A percentile compares a stretch with the other conserved stretches of the same genome.
Evolutionary conservation across 179 eudicot species (phyloP).

Genomic region (Silene coronaria): DNA sequence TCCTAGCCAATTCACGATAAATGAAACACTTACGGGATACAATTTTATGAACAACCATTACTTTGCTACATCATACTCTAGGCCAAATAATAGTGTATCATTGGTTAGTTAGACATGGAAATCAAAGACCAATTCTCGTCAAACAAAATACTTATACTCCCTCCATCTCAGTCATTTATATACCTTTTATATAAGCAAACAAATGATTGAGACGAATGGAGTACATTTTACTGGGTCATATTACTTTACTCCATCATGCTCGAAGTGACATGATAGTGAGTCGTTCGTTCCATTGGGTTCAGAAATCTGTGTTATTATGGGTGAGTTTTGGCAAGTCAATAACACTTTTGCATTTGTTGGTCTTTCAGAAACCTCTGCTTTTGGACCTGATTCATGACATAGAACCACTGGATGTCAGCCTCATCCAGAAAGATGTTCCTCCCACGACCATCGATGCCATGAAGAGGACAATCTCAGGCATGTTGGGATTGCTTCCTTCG

Average conservation of each 20-base stretch:
- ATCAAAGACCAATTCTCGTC: too few species aligned
- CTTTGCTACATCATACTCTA: too few species aligned
- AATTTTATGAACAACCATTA: too few species aligned
- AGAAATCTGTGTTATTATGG: neutral
- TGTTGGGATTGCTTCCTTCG: constrained; percentile 92
- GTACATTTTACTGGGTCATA: neutral
- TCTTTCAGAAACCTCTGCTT: constrained; percentile 63
- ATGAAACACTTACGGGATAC: too few species aligned
- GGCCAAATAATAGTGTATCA: too few species aligned
- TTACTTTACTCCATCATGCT: neutral
- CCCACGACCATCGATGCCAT: constrained; percentile 84
- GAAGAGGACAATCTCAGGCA: constrained; percentile 95
- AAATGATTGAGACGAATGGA: neutral
- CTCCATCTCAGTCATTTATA: too few species aligned
- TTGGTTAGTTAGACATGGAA: too few species aligned
- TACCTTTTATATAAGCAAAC: neutral
- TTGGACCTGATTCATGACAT: constrained; percentile 76
- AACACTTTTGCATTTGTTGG: neutral
- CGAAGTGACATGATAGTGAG: neutral
- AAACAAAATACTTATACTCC: too few species aligned
- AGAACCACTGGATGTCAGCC: constrained; percentile 88
- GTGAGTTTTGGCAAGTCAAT: neutral
- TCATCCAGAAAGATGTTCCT: constrained; percentile 92
- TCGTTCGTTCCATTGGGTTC: neutral
- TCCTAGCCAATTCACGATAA: too few species aligned